Evolutionary conservation across 306 rosid genomes (phyloP).

Genomic region (Alnus glutinosa): DNA sequence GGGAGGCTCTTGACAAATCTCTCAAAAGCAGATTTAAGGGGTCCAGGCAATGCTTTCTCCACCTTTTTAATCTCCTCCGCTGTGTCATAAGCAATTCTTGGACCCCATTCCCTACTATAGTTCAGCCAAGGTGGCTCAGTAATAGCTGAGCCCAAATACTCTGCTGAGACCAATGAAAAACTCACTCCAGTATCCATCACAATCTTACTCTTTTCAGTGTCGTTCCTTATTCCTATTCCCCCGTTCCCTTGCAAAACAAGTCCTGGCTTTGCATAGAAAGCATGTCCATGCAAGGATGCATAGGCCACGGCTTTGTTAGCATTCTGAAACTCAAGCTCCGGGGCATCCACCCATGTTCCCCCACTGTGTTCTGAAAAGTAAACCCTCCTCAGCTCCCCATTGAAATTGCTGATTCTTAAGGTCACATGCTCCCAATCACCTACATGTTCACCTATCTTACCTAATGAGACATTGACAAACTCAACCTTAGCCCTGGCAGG

Average conservation of each 20-base stretch:
- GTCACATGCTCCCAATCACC: slow-evolving; percentile 92
- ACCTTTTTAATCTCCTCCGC: slow-evolving; percentile 42
- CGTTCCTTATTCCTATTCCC: slow-evolving; percentile 62
- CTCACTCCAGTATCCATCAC: slow-evolving; percentile 45
- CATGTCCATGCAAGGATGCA: slow-evolving; percentile 69
- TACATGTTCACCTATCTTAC: slow-evolving; percentile 63
- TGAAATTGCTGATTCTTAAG: slow-evolving; percentile 69
- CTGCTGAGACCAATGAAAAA: slow-evolving; percentile 45
- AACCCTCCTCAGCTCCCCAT: slow-evolving; percentile 49
- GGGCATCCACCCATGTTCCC: slow-evolving; percentile 66
- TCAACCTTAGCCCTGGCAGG: slow-evolving; percentile 58
- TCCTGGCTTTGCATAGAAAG: slow-evolving; percentile 57
- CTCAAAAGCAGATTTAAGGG: slow-evolving; percentile 32
- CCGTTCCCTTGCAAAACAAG: slow-evolving; percentile 60
- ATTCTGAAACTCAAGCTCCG: slow-evolving; percentile 50
- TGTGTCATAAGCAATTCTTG: slow-evolving; percentile 44
- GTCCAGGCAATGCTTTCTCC: slow-evolving; percentile 43
- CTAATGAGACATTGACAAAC: slow-evolving; percentile 41
- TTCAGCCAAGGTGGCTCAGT: slow-evolving; percentile 67
- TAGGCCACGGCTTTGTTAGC: slow-evolving; percentile 52
- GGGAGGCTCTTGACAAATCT: slow-evolving; percentile 43
- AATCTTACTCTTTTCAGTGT: slow-evolving; percentile 48
- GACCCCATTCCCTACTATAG: slow-evolving; percentile 71
- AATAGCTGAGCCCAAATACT: slow-evolving; percentile 42
- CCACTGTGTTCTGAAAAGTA: slow-evolving; percentile 71